Conservation (phyloP, 345 rosid genomes). For the Pistacia atlantica region DNA sequence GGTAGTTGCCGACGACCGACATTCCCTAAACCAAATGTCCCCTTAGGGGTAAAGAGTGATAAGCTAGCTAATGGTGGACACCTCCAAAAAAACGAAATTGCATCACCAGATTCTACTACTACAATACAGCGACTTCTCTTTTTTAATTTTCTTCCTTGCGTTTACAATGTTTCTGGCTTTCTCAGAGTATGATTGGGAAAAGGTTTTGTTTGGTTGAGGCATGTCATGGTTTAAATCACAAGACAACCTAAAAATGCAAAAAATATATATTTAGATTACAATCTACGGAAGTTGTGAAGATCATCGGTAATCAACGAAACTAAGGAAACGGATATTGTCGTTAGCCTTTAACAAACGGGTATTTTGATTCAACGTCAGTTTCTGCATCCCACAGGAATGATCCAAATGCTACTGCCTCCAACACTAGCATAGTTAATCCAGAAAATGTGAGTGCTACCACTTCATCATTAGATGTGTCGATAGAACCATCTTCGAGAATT, state of each 20-base stretch:
- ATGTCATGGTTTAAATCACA: neutral
- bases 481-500: conserved; percentile 73
- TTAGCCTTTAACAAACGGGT: conserved; percentile 65
- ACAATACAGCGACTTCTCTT: too few species aligned
- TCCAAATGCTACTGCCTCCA: conserved; percentile 93
- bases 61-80: too few species aligned
- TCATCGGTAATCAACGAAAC: neutral
- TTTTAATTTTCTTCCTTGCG: neutral
- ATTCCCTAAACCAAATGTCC: too few species aligned
- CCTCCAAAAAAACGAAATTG: neutral
- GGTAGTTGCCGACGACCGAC: too few species aligned
- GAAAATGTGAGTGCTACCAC: conserved; percentile 56
- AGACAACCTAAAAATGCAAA: neutral
- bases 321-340: neutral
- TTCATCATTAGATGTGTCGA: conserved; percentile 67
- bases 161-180: neutral
- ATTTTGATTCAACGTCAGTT: conserved; percentile 78
- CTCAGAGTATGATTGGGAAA: neutral
- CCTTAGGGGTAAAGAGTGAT: too few species aligned
- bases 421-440: conserved; percentile 78
- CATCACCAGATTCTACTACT: neutral
- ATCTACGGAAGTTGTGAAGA: conserved; percentile 1
- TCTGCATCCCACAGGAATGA: conserved; percentile 94
- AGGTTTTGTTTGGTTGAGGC: neutral
- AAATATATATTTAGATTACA: neutral